These are phyloP conservation scores for Chlorella sorokiniana DNA, from an alignment of 139 green algal species.

Conservation along the genomic window DNA sequence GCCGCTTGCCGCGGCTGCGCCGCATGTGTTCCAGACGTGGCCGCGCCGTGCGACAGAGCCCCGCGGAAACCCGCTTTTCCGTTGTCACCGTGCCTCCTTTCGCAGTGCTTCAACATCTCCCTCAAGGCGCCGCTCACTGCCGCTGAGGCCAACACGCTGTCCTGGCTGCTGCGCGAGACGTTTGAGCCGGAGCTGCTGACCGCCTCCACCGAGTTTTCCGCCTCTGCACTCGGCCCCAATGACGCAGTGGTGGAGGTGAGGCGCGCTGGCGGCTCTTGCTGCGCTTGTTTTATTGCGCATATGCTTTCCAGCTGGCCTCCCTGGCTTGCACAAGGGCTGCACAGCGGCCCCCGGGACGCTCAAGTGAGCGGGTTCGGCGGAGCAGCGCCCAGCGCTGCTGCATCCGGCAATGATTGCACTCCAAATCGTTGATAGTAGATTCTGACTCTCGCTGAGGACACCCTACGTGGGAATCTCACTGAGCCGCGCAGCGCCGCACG, in stretches of 20 bases:
- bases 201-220: slow-evolving; percentile 46
- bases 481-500: background rate
- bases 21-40: background rate
- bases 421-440: slow-evolving; percentile 26
- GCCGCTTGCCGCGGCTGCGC: background rate
- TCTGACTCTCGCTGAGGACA: slow-evolving; percentile 18
- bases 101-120: slow-evolving; percentile 94
- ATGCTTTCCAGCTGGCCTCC: no score
- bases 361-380: no score
- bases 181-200: slow-evolving; percentile 94
- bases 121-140: slow-evolving; percentile 63
- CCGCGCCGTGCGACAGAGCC: no score
- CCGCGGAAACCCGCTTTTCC: no score
- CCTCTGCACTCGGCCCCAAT: background rate
- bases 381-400: background rate
- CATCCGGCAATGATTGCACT: slow-evolving; percentile 13
- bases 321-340: no score
- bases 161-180: slow-evolving; percentile 94
- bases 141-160: slow-evolving; percentile 76
- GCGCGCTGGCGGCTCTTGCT: background rate
- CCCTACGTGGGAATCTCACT: slow-evolving; percentile 29
- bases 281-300: no score
- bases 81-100: background rate
- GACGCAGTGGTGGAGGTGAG: slow-evolving; percentile 62
- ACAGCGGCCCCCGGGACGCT: no score